Evolutionary conservation across 1,139 yeast species (phyloP).

Genomic region (Saccharomyces uvarum): DNA sequence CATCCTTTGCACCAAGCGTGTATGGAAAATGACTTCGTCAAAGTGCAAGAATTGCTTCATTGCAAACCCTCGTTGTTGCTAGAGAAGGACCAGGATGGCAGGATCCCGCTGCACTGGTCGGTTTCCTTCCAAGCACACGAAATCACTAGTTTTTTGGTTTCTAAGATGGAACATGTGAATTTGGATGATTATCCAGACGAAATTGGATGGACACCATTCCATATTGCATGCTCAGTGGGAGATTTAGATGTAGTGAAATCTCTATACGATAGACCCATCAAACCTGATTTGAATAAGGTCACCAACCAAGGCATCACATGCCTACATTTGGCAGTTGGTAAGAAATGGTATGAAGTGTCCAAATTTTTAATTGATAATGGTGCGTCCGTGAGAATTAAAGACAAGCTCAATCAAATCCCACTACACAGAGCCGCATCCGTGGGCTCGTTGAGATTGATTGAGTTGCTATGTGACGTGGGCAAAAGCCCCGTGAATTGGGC

Average conservation of each 20-base stretch:
- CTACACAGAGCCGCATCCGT: conserved; percentile 79
- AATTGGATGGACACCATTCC: conserved; percentile 84
- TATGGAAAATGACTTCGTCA: conserved; percentile 24
- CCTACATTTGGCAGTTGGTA: conserved; percentile 69
- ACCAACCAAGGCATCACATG: conserved; percentile 66
- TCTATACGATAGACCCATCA: conserved; percentile 36
- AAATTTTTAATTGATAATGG: conserved; percentile 45
- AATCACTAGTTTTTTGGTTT: conserved; percentile 35
- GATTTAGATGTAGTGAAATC: conserved; percentile 44
- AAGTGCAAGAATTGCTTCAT: conserved; percentile 19
- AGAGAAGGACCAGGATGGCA: conserved; percentile 58
- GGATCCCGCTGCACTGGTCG: conserved; percentile 90
- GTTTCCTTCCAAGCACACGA: conserved; percentile 54
- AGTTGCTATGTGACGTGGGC: conserved; percentile 34
- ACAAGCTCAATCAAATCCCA: conserved; percentile 57
- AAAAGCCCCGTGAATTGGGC: conserved; percentile 60
- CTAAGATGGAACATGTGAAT: conserved; percentile 39
- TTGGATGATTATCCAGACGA: conserved; percentile 63
- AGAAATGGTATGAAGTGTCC: conserved; percentile 50
- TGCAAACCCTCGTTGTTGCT: conserved; percentile 1
- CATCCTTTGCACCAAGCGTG: conserved; percentile 29
- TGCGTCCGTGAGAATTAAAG: conserved; percentile 60
- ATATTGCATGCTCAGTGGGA: conserved; percentile 74
- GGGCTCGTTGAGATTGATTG: conserved; percentile 54
- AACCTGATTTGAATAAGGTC: conserved; percentile 42